Conservation (phyloP, 2,329 filamentous ascomycete species). For the Cylindrodendrum hubeiense region DNA sequence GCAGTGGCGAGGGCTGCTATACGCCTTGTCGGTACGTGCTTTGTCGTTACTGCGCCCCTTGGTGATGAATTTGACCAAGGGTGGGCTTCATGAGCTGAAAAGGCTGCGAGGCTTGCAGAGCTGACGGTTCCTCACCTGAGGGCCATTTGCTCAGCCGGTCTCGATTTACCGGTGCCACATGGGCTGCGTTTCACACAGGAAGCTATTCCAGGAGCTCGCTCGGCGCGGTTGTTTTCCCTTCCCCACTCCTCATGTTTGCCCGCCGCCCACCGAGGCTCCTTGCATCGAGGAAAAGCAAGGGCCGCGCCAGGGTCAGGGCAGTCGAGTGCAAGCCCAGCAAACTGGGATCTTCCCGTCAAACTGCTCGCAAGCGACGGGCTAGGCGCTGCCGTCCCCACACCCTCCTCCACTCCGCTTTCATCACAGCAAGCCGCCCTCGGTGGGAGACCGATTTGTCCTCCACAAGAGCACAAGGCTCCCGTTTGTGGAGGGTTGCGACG, state of each 20-base stretch:
- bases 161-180: conserved; percentile 29
- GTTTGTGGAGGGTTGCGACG: conserved; percentile 14
- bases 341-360: conserved; percentile 25
- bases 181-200: conserved; percentile 27
- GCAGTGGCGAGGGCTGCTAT: background rate
- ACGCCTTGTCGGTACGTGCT: background rate
- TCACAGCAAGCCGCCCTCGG: background rate
- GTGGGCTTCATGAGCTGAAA: conserved; percentile 4
- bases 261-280: conserved; percentile 19
- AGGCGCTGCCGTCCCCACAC: conserved; percentile 12
- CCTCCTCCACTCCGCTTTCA: background rate
- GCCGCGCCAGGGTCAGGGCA: conserved; percentile 1
- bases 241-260: conserved; percentile 27
- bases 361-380: conserved; percentile 5
- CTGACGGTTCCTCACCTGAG: conserved; percentile 20
- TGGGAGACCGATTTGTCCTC: background rate
- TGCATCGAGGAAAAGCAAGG: conserved; percentile 28
- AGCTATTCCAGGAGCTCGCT: conserved; percentile 32
- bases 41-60: conserved; percentile 1
- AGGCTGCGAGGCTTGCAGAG: conserved; percentile 2
- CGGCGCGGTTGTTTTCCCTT: conserved; percentile 29
- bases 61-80: conserved; percentile 11
- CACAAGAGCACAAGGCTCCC: conserved; percentile 1
- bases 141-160: conserved; percentile 19
- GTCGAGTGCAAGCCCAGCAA: conserved; percentile 7